Evolutionary conservation across 2,329 filamentous ascomycete species (phyloP).

Genomic region (Diaporthe destruens): DNA sequence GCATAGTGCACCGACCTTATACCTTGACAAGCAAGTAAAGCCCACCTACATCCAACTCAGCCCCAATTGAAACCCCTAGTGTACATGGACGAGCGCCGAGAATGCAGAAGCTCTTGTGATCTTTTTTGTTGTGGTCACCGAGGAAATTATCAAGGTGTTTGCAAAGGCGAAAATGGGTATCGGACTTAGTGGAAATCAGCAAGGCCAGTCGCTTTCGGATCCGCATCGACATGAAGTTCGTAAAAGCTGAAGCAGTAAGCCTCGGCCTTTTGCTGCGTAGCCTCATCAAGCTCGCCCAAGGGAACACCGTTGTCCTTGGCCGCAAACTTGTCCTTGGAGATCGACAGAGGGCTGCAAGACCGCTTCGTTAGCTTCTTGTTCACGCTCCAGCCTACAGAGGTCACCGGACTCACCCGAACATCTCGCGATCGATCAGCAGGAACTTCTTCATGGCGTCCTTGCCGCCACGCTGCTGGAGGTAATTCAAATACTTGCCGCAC

Average conservation of each 20-base stretch:
- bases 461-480: constrained; percentile 84
- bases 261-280: constrained; percentile 64
- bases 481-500: constrained; percentile 82
- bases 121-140: constrained; percentile 4
- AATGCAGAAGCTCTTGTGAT: constrained; percentile 36
- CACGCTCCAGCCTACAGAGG: too few relatives aligned
- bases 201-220: constrained; percentile 61
- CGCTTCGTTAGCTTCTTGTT: constrained; percentile 36
- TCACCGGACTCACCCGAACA: constrained; percentile 77
- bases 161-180: constrained; percentile 5
- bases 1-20: constrained; percentile 22
- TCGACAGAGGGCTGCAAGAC: constrained; percentile 58
- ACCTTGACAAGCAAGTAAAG: constrained; percentile 26
- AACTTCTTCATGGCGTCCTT: constrained; percentile 90
- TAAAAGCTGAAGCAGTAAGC: constrained; percentile 65
- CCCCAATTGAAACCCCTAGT: constrained; percentile 35
- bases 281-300: constrained; percentile 63
- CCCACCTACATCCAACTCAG: constrained; percentile 35
- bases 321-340: constrained; percentile 54
- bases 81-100: constrained; percentile 40
- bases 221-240: constrained; percentile 62
- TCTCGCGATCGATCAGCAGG: constrained; percentile 83
- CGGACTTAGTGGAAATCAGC: constrained; percentile 63
- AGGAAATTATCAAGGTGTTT: neutral
- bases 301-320: constrained; percentile 61